These are phyloP conservation scores for Cyclotella kingstonii DNA, from an alignment of 108 stramenopile genomes.

Conservation along the genomic window DNA sequence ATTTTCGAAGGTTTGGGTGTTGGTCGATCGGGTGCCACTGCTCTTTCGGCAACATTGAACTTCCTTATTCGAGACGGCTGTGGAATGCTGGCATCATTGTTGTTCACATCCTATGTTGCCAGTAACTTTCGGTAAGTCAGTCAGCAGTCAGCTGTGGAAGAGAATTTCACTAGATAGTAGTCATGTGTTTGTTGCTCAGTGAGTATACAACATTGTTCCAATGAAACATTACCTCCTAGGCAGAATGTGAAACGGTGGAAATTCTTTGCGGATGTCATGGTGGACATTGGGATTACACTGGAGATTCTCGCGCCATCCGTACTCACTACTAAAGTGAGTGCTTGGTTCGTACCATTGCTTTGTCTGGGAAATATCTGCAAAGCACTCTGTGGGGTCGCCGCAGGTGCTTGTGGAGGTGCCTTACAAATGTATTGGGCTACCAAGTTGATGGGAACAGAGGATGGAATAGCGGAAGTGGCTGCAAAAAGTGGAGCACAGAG, in stretches of 20 bases:
- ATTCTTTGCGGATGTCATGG: conserved; percentile 76
- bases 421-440: conserved; percentile 80
- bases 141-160: too few relatives aligned
- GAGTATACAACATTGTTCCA: too few relatives aligned
- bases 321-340: conserved; percentile 25
- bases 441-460: conserved; percentile 51
- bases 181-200: too few relatives aligned
- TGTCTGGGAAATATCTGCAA: conserved; percentile 80
- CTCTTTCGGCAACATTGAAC: conserved; percentile 72
- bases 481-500: conserved; percentile 85
- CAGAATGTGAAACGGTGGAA: conserved; percentile 80
- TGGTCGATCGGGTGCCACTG: conserved; percentile 74
- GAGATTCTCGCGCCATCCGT: conserved; percentile 62
- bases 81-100: conserved; percentile 71
- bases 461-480: conserved; percentile 39
- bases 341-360: conserved; percentile 65
- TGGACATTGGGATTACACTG: conserved; percentile 79
- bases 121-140: conserved; percentile 40
- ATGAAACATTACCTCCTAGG: too few relatives aligned
- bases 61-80: conserved; percentile 82
- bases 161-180: too few relatives aligned
- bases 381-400: conserved; percentile 83
- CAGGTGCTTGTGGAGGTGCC: conserved; percentile 74
- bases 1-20: conserved; percentile 84
- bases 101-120: conserved; percentile 72